A percentile compares a stretch with the other conserved stretches of the same genome.
Conservation (phyloP, 1,284 basidiomycete species). For the Ceratobasidium sp. region DNA sequence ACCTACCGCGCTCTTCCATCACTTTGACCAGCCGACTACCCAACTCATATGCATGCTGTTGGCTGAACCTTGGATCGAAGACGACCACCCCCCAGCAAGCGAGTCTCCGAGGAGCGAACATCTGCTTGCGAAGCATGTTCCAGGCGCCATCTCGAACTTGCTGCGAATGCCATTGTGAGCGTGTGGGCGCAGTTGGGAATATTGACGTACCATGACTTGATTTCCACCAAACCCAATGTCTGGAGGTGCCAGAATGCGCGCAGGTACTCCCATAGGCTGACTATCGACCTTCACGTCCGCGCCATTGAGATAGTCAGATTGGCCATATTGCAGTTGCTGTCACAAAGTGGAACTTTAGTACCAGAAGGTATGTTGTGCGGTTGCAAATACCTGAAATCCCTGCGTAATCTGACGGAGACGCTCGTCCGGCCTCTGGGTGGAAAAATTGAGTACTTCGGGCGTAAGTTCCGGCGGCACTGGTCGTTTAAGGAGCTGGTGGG, state of each 20-base stretch:
- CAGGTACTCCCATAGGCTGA: slow-evolving; percentile 40
- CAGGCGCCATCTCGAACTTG: slow-evolving; percentile 41
- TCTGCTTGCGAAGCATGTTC: slow-evolving; percentile 68
- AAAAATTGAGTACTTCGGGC: slow-evolving; percentile 69
- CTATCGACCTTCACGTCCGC: slow-evolving; percentile 42
- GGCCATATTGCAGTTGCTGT: slow-evolving; percentile 41
- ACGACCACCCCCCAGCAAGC: slow-evolving; percentile 65
- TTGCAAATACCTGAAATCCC: slow-evolving; percentile 43
- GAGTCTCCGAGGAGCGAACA: slow-evolving; percentile 61
- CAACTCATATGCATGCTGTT: slow-evolving; percentile 55
- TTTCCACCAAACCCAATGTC: slow-evolving; percentile 42
- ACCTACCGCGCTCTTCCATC: slow-evolving; percentile 66
- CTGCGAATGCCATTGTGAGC: neutral
- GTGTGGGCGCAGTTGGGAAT: neutral
- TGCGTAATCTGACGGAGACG: slow-evolving; percentile 43
- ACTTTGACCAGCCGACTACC: slow-evolving; percentile 58
- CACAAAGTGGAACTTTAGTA: neutral
- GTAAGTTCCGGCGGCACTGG: slow-evolving; percentile 72
- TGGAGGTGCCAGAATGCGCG: slow-evolving; percentile 42
- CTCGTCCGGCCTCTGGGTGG: slow-evolving; percentile 60
- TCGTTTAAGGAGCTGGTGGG: slow-evolving; percentile 76
- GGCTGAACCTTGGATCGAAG: slow-evolving; percentile 66
- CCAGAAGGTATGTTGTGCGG: neutral
- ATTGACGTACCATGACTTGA: slow-evolving; percentile 18
- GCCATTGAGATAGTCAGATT: slow-evolving; percentile 43